These are phyloP conservation scores for Maudiozyma bulderi DNA, from an alignment of 805 yeast genomes.

Conservation along the genomic window DNA sequence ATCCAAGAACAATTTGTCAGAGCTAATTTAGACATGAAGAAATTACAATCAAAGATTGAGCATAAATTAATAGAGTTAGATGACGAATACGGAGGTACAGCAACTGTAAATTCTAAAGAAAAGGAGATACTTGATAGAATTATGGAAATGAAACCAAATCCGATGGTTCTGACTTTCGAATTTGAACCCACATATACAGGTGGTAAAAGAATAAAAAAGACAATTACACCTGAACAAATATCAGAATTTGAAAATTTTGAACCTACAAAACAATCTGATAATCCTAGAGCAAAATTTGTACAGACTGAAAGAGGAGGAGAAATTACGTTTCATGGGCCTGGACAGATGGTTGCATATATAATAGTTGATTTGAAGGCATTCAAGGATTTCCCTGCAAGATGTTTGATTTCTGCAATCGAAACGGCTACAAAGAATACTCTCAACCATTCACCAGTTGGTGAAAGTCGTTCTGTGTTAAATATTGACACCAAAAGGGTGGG, in stretches of 20 bases:
- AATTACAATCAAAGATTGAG: slow-evolving; percentile 39
- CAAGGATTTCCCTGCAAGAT: slow-evolving; percentile 45
- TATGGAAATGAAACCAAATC: slow-evolving; percentile 44
- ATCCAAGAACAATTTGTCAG: slow-evolving; percentile 49
- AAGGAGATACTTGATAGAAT: slow-evolving; percentile 36
- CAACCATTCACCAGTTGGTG: slow-evolving; percentile 7
- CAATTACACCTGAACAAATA: slow-evolving; percentile 30
- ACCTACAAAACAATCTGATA: slow-evolving; percentile 12
- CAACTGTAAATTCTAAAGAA: slow-evolving; percentile 38
- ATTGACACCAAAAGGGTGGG: slow-evolving; percentile 32
- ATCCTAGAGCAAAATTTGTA: slow-evolving; percentile 49
- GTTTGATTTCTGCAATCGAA: slow-evolving; percentile 59
- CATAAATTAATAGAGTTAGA: slow-evolving; percentile 32
- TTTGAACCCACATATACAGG: slow-evolving; percentile 84
- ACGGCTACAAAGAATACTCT: slow-evolving; percentile 44
- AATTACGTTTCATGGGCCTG: slow-evolving; percentile 93
- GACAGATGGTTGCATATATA: slow-evolving; percentile 83
- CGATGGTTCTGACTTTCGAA: slow-evolving; percentile 72
- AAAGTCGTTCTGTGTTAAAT: background rate
- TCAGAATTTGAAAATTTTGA: slow-evolving; percentile 17
- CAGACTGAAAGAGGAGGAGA: slow-evolving; percentile 91
- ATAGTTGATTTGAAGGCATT: slow-evolving; percentile 61
- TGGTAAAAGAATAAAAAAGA: slow-evolving; percentile 69
- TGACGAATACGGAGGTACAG: slow-evolving; percentile 28
- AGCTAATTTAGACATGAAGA: slow-evolving; percentile 49